These are phyloP conservation scores for Physcomitrellopsis africana DNA, from an alignment of 225 moss, liverwort and hornwort genomes.

Conservation along the genomic window DNA sequence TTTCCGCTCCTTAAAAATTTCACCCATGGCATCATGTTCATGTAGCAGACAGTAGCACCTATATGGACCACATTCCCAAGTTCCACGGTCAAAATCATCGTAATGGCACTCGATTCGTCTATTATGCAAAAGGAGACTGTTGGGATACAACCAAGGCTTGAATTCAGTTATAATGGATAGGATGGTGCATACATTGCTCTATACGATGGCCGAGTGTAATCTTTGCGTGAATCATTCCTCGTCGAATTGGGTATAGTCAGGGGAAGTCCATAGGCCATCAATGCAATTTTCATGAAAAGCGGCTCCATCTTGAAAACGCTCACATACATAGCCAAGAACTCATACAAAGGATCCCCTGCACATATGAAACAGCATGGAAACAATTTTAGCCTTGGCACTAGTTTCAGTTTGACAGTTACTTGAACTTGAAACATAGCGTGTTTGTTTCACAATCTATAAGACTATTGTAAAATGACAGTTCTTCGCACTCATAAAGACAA, in stretches of 20 bases:
- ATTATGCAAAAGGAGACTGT: too few species aligned
- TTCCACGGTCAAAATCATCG: not conserved
- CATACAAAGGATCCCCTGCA: conserved; percentile 61
- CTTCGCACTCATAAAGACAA: too few species aligned
- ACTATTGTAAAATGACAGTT: too few species aligned
- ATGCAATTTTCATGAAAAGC: conserved; percentile 34
- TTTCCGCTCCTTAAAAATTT: conserved; percentile 41
- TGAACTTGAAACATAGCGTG: too few species aligned
- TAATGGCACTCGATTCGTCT: not conserved
- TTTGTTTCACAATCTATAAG: too few species aligned
- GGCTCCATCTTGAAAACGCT: conserved; percentile 46
- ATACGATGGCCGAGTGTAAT: conserved; percentile 43
- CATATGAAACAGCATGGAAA: not conserved
- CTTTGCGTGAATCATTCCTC: conserved; percentile 22
- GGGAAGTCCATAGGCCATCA: conserved; percentile 50
- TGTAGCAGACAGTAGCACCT: conserved; percentile 75
- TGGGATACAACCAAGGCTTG: too few species aligned
- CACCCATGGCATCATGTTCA: conserved; percentile 48
- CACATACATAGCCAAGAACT: conserved; percentile 46
- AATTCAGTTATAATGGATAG: not conserved
- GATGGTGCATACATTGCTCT: conserved; percentile 59
- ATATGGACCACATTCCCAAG: not conserved
- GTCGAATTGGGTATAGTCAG: conserved; percentile 22
- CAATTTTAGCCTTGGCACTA: not conserved
- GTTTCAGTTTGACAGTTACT: too few species aligned